These are phyloP conservation scores for Monosporozyma solicola DNA, from an alignment of 805 yeast species.

Conservation along the genomic window DNA sequence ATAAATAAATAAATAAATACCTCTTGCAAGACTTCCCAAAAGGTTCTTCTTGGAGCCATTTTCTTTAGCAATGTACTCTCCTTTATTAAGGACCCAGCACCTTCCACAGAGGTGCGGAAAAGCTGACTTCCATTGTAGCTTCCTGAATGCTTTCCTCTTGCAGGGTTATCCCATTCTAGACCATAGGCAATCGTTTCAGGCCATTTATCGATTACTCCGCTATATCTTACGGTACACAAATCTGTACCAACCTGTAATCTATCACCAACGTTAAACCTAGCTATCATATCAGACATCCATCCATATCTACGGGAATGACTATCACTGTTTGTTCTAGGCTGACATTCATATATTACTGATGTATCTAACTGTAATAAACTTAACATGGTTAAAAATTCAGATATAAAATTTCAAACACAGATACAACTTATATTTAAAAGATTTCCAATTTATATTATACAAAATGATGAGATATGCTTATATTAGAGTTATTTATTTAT, in stretches of 20 bases:
- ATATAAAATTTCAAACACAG: not conserved
- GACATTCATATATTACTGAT: not conserved
- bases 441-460: constrained; percentile 1
- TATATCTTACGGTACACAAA: constrained; percentile 52
- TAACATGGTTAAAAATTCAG: too few relatives aligned
- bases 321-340: not conserved
- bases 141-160: constrained; percentile 71
- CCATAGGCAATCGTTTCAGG: constrained; percentile 50
- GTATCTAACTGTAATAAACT: not conserved
- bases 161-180: constrained; percentile 74
- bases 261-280: constrained; percentile 19
- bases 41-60: constrained; percentile 27
- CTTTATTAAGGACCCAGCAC: constrained; percentile 21
- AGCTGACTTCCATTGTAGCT: constrained; percentile 42
- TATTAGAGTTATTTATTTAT: not conserved
- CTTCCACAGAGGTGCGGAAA: constrained; percentile 32
- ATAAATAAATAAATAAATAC: too few relatives aligned
- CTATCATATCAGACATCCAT: not conserved
- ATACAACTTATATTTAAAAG: not conserved
- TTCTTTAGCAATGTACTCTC: constrained; percentile 19
- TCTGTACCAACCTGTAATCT: constrained; percentile 35
- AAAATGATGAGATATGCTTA: not conserved
- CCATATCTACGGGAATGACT: not conserved
- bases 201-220: constrained; percentile 63
- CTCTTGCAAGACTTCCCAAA: constrained; percentile 42